Evolutionary conservation across 179 eudicot species (phyloP), one percentile per base, ranked within the genome.

Genomic region (Amaranthus tricolor): DNA sequence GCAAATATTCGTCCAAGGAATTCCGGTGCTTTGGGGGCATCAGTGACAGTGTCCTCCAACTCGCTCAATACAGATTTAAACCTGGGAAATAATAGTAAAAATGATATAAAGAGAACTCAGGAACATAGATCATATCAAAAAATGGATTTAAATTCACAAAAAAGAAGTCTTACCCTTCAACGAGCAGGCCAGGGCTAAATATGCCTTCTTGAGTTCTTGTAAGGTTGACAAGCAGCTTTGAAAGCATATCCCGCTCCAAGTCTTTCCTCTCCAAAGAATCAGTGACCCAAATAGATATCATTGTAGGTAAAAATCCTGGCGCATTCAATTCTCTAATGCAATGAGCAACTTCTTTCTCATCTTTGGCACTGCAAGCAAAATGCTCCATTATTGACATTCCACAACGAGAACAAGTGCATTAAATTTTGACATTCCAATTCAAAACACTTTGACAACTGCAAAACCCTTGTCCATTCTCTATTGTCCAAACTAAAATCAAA

Each of bases 261-360:
- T 93, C 96, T 80, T 89, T 96, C 85, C 98, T 85, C 85, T 96
- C 99, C 63, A 96, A 96, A 19, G 98, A 93, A 78, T 96, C 99
- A 31, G 83, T 74, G 58, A 96, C 86, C 98, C 99, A 96, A 16
- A 78, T 81, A 20, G 98, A 88, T 66, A 96, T 83, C 84, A 93
- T 88, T 9, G 83, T 76, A 61, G 99, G 91, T 77, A 91, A 77
- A 76, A 84, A 90, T 80, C 87, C 82, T 15, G 97, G 96, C 61
- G 88, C 78, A 40, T 96, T 91, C 87, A 96, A 79, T 45, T 96
- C 99, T 77, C 88, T 91, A 74, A 96, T 71, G 78, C 99, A 94
- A 21, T 83, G 70, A 76, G 87, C 85, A 84, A 96, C 92, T 85
- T 96, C 99, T 40, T 87, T 88, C 83, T 87, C 94, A 70, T 96